Evolutionary conservation across 106 monocot species (phyloP), one percentile per base, ranked within the genome.

Genomic region (Acorus calamus): DNA sequence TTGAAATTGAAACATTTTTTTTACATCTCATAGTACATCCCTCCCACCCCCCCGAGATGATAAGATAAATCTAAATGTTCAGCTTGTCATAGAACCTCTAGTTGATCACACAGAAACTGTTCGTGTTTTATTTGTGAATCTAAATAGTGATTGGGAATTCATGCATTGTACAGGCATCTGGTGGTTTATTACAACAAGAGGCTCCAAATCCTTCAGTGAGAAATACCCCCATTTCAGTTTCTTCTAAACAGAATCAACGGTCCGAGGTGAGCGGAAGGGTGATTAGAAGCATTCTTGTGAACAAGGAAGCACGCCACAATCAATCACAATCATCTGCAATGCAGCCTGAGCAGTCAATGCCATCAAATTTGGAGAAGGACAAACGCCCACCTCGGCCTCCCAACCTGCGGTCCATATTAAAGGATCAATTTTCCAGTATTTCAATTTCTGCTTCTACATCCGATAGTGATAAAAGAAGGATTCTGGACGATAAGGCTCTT

Each of bases 241-340:
- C 63, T 71, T 57, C 69, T 56, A 85, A 80, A 69, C 78, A 78
- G 47, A 77, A 55, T 46, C 77, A 77, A 11, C 70, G 70, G 4
- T 73, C 68, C 61, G 80, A 83, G n/a, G 63, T 64, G 12, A 78
- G 76, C 76, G 86, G 84, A 64, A 87, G 64, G 78, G 77, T 84
- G 48, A 67, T 94, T 66, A 87, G 80, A 76, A 80, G 74, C 79
- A 87, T 90, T 66, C 80, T 90, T 46, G 74, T 80, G 3, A 96
- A 79, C 69, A 81, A 81, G 73, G 87, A 87, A 63, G 73, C 63
- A 42, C 73, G 52, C 14, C 76, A 69, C 47, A 28, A 43, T 54
- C 75, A 58, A 61, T 62, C 75, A 61, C 44, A 50, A 54, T 13
- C 11, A 2, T 49, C 28, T 46, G 5, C 52, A 2, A 53, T 63